Conservation (phyloP, 176 grass and related monocot genomes). For the Carex cristatella region DNA sequence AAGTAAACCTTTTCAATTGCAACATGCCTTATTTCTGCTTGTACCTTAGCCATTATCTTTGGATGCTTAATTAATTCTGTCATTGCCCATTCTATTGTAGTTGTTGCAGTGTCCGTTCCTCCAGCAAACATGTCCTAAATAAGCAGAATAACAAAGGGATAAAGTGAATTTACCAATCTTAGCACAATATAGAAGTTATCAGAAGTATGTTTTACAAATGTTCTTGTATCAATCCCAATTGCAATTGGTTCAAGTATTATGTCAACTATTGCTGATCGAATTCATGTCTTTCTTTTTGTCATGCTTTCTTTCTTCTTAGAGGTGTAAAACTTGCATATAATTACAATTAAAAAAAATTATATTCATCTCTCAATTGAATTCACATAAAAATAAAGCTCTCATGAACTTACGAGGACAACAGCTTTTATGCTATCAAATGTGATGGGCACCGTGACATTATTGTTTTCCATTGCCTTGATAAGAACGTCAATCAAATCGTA, state of each 20-base stretch:
- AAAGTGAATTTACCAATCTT: neutral
- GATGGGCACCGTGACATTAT: conserved; percentile 30
- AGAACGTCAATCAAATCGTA: conserved; percentile 54
- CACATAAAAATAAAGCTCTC: neutral
- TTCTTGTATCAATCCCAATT: neutral
- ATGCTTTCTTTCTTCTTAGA: too few species aligned
- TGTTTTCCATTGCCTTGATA: conserved; percentile 39
- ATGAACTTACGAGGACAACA: conserved; percentile 36
- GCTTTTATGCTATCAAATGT: conserved; percentile 41
- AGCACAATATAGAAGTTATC: neutral
- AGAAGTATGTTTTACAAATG: neutral
- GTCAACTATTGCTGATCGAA: neutral
- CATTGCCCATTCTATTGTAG: conserved; percentile 54
- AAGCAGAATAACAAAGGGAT: neutral
- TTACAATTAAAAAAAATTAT: neutral
- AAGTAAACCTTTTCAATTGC: conserved; percentile 11
- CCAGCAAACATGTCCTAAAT: conserved; percentile 41
- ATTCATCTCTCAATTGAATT: neutral
- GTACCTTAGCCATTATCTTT: conserved; percentile 30
- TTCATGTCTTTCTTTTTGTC: neutral
- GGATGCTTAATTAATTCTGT: conserved; percentile 46
- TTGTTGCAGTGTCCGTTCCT: conserved; percentile 23
- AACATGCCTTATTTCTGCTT: conserved; percentile 30
- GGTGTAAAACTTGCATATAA: too few species aligned
- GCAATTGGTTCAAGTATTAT: neutral